Conservation (phyloP, 345 rosid species). For the Hypericum androsaemum region DNA sequence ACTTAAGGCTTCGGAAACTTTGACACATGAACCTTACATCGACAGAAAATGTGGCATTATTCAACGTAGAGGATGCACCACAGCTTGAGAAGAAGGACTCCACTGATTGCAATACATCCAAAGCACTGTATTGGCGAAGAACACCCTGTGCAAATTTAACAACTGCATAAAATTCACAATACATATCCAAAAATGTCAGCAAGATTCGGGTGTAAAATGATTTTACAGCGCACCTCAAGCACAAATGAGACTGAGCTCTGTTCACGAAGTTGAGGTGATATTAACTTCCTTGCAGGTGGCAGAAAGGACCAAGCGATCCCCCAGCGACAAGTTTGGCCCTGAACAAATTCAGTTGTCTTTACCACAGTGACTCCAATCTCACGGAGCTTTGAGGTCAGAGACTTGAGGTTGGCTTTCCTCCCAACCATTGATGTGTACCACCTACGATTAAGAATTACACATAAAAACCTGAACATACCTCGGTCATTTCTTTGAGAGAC, state of each 20-base stretch:
- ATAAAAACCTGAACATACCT: conserved; percentile 2
- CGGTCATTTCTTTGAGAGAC: not conserved
- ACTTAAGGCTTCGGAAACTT: not conserved
- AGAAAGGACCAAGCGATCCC: conserved; percentile 90
- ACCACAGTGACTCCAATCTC: conserved; percentile 61
- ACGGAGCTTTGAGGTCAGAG: conserved; percentile 59
- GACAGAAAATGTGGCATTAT: conserved; percentile 40
- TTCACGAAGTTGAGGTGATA: conserved; percentile 32
- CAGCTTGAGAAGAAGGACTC: conserved; percentile 44
- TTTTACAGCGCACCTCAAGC: conserved; percentile 48
- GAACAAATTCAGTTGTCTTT: conserved; percentile 81
- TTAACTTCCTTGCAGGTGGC: conserved; percentile 51
- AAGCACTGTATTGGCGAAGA: conserved; percentile 59
- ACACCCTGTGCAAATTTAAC: conserved; percentile 39
- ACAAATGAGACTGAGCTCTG: conserved; percentile 50
- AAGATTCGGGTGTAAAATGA: too few species aligned
- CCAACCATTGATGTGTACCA: conserved; percentile 96
- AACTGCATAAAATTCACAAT: not conserved
- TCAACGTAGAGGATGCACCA: conserved; percentile 61
- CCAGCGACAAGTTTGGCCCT: conserved; percentile 89
- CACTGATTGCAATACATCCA: conserved; percentile 53
- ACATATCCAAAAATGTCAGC: not conserved
- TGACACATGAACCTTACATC: conserved; percentile 44
- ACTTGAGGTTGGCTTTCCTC: conserved; percentile 67
- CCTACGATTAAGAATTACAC: conserved; percentile 21